Conservation (phyloP, 2,329 filamentous ascomycete species). For the Fusarium anguioides region DNA sequence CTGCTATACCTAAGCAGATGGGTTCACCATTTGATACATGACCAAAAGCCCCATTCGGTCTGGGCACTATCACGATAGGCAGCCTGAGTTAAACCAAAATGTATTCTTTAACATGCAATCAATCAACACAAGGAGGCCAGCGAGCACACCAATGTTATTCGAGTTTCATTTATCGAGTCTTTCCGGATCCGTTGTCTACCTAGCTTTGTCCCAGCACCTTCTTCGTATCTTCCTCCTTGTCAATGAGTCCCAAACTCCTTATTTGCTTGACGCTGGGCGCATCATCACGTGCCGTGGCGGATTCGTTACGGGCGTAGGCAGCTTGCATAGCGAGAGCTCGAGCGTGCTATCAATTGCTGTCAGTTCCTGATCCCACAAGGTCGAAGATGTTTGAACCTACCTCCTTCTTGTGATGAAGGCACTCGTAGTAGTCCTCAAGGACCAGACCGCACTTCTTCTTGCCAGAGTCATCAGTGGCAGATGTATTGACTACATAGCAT, state of each 20-base stretch:
- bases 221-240: conserved; percentile 83
- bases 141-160: conserved; percentile 7
- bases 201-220: conserved; percentile 60
- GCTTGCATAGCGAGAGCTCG: conserved; percentile 82
- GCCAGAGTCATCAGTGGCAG: conserved; percentile 78
- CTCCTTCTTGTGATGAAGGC: conserved; percentile 99
- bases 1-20: background rate
- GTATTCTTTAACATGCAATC: conserved; percentile 40
- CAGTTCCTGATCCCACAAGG: conserved; percentile 8
- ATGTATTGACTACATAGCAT: conserved; percentile 96
- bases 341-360: conserved; percentile 69
- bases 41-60: background rate
- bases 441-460: conserved; percentile 88
- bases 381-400: conserved; percentile 62
- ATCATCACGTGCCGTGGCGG: conserved; percentile 80
- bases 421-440: conserved; percentile 98
- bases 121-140: conserved; percentile 6
- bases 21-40: background rate
- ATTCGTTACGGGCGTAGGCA: conserved; percentile 84
- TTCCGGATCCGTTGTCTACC: conserved; percentile 30
- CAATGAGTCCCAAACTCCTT: conserved; percentile 84
- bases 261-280: conserved; percentile 87
- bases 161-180: conserved; percentile 17
- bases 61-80: background rate
- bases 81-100: conserved; percentile 28